Evolutionary conservation across 2,329 filamentous ascomycete species (phyloP), one percentile per base, ranked within the genome.

Genomic region (Ceratocystis alfenasii): DNA sequence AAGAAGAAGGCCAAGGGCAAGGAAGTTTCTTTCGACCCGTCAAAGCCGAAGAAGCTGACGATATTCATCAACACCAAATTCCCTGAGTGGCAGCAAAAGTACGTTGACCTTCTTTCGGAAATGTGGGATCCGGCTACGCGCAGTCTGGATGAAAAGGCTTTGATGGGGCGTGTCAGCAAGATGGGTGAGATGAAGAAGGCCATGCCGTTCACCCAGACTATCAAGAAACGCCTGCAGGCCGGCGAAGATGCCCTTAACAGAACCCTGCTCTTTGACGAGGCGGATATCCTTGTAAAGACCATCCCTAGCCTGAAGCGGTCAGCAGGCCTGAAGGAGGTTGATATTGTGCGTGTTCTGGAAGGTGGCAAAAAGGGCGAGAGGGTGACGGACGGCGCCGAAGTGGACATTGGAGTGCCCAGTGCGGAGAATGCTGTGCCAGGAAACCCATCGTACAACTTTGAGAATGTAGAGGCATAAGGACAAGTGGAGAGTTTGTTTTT

Each of bases 1-100:
- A 96, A 95, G 83, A 91, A 89, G 80, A 87, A 95, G 76, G 87
- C 88, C 70, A 97, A 97, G 81, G 94, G 93, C 76, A 96, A 96
- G 79, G 82, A 86, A 69, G 83, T 84, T 6, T 79, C 82, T 20
- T 97, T 95, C 74, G 92, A 99, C 76, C 90, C 92, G 48, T 91
- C 90, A 77, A 88, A 92, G 77, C 86, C 90, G 69, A 97, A 96
- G 83, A 90, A 89, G 78, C 84, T 97, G 70, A 91, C 87, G 64
- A 88, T 99, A 73, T 96, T 86, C 78, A 83, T 86, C 63, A 89
- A 90, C 5, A 83, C 85, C 71, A 84, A 84, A 68, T 96, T 88
- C 79, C 94, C 94, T 0, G 81, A 81, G 15, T 97, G 94, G 94
- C 94, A 99, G 76, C 86, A 90, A 72, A 89, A 90, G 77, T 94